phyloP scores from a whole-genome alignment of 306 rosid genomes.

The Prunus mume region DNA sequence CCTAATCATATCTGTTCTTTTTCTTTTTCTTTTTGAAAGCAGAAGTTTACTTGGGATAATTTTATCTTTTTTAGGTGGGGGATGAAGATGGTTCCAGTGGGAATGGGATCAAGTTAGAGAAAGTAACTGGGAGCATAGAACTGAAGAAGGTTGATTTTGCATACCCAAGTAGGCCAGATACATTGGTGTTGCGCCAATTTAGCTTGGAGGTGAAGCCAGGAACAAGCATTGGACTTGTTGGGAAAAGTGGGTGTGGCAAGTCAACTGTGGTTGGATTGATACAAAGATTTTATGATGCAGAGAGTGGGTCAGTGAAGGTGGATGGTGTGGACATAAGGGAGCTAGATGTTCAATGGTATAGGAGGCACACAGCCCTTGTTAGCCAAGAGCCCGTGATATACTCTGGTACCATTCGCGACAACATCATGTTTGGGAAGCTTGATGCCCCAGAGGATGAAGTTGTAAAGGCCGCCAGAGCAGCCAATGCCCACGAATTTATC shows the following conservation, averaged over 20 bases:
- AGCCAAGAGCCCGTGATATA: slow-evolving; percentile 95
- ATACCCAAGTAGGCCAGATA: slow-evolving; percentile 68
- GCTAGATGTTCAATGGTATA: slow-evolving; percentile 65
- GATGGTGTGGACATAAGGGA: slow-evolving; percentile 84
- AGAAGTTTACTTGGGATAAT: neutral
- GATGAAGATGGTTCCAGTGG: slow-evolving; percentile 32
- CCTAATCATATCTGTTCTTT: neutral
- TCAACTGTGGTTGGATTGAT: slow-evolving; percentile 82
- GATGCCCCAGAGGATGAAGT: slow-evolving; percentile 76
- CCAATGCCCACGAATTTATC: slow-evolving; percentile 89
- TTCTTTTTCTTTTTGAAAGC: neutral
- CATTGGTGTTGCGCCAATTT: slow-evolving; percentile 56
- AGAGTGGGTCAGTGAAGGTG: slow-evolving; percentile 65
- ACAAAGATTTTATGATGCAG: slow-evolving; percentile 80
- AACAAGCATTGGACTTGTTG: slow-evolving; percentile 75
- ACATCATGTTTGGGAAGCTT: slow-evolving; percentile 73
- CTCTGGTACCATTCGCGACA: slow-evolving; percentile 66
- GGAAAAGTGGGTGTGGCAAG: slow-evolving; percentile 93
- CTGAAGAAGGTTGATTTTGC: slow-evolving; percentile 79
- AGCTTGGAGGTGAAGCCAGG: slow-evolving; percentile 83
- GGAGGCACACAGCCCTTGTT: slow-evolving; percentile 75
- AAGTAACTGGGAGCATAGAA: slow-evolving; percentile 63
- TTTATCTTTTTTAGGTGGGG: slow-evolving; percentile 35
- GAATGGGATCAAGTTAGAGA: slow-evolving; percentile 48
- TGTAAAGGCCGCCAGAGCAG: slow-evolving; percentile 74